Evolutionary conservation across 2,329 filamentous ascomycete species (phyloP).

Genomic region (Trichoderma semiorbis): DNA sequence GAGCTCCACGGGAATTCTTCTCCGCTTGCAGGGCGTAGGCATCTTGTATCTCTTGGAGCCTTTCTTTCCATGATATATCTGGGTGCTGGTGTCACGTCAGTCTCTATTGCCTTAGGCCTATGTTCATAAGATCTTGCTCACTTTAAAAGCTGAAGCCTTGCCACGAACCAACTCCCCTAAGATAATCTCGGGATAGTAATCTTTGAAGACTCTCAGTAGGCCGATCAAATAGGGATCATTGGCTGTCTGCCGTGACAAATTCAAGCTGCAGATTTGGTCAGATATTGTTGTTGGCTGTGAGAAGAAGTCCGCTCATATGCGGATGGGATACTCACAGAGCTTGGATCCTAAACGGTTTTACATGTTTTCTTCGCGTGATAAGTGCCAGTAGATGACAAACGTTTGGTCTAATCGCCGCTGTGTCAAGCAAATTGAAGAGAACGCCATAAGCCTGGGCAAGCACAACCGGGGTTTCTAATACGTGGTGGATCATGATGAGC

Average conservation of each 20-base stretch:
- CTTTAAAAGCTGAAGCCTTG: constrained; percentile 60
- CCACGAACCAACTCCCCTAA: constrained; percentile 64
- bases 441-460: constrained; percentile 70
- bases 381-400: constrained; percentile 76
- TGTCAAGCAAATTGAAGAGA: constrained; percentile 78
- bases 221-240: constrained; percentile 73
- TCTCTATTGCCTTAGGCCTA: not conserved
- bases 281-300: not conserved
- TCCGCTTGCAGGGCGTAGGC: constrained; percentile 48
- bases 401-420: constrained; percentile 64
- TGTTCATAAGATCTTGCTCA: constrained; percentile 25
- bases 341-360: constrained; percentile 80
- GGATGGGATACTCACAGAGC: constrained; percentile 48
- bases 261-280: constrained; percentile 41
- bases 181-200: constrained; percentile 87
- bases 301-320: not conserved
- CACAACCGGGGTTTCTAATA: constrained; percentile 59
- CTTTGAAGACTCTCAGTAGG: constrained; percentile 78
- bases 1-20: constrained; percentile 34
- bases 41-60: constrained; percentile 64
- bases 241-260: constrained; percentile 57
- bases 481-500: constrained; percentile 72
- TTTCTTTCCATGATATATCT: constrained; percentile 70
- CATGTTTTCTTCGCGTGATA: constrained; percentile 76
- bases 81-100: constrained; percentile 54